A percentile compares a stretch with the other conserved stretches of the same genome.
Conservation (phyloP, 2,329 filamentous ascomycete genomes). For the Ceratocystis lukuohia region DNA sequence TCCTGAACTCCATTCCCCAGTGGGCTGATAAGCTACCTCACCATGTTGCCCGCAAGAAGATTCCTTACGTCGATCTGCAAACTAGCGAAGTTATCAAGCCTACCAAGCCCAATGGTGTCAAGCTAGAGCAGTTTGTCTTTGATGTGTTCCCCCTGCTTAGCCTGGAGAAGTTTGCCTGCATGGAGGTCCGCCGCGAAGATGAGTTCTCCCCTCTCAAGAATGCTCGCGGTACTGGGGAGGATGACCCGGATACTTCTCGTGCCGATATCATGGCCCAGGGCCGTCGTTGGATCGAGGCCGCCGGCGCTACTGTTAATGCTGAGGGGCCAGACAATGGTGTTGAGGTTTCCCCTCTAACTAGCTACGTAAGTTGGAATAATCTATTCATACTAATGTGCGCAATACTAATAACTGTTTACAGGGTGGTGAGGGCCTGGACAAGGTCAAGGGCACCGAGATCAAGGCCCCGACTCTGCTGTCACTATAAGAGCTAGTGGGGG, state of each 20-base stretch:
- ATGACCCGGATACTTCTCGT: constrained; percentile 88
- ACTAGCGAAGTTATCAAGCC: constrained; percentile 76
- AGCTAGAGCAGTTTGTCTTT: constrained; percentile 76
- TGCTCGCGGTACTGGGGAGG: constrained; percentile 66
- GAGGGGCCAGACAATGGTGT: constrained; percentile 53
- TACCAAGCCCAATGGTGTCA: constrained; percentile 92
- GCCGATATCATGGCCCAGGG: constrained; percentile 83
- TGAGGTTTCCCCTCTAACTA: constrained; percentile 84
- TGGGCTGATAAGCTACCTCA: constrained; percentile 82
- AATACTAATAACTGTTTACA: constrained; percentile 23
- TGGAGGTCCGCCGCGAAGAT: constrained; percentile 93
- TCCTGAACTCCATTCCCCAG: constrained; percentile 77
- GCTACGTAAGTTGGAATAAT: constrained; percentile 60
- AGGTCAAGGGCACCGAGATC: constrained; percentile 39
- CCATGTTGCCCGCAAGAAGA: constrained; percentile 98
- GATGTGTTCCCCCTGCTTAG: constrained; percentile 83
- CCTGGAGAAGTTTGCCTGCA: constrained; percentile 80
- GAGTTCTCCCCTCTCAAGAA: constrained; percentile 99
- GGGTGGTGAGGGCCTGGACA: constrained; percentile 50
- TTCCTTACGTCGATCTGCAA: constrained; percentile 65
- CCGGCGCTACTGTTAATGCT: constrained; percentile 60
- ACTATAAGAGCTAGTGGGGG: constrained; percentile 7
- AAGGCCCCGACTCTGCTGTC: constrained; percentile 37
- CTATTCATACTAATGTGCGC: constrained; percentile 20
- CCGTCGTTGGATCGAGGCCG: constrained; percentile 67